A percentile compares a stretch with the other conserved stretches of the same genome.
phyloP scores from a whole-genome alignment of 352 stramenopile genomes.

The Globisporangium splendens region DNA sequence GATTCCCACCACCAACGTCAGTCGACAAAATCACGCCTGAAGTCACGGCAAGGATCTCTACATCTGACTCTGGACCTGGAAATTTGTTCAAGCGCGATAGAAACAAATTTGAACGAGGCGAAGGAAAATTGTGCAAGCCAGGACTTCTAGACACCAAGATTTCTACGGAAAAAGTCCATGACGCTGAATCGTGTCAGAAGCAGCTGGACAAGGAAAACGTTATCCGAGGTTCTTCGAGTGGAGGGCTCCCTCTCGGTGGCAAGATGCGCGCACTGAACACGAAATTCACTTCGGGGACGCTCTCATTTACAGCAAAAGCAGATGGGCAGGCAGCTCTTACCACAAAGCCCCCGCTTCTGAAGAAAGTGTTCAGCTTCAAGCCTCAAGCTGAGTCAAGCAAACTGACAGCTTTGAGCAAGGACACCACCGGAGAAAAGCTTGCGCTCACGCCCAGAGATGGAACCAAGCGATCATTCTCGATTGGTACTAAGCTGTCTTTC shows the following conservation, averaged over 20 bases:
- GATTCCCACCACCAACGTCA: neutral
- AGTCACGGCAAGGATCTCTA: neutral
- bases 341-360: slow-evolving; percentile 3
- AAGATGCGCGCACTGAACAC: slow-evolving; percentile 15
- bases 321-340: neutral
- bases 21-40: neutral
- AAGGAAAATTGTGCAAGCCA: neutral
- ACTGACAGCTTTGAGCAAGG: neutral
- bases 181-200: neutral
- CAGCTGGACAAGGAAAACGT: neutral
- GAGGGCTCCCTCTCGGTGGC: neutral
- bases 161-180: neutral
- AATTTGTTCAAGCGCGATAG: neutral
- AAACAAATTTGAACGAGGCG: neutral
- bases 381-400: neutral
- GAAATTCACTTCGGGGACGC: slow-evolving; percentile 3
- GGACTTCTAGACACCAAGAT: neutral
- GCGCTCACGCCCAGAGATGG: neutral
- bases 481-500: no score
- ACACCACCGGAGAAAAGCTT: neutral
- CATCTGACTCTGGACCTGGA: neutral
- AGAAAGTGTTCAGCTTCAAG: slow-evolving; percentile 1
- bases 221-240: neutral
- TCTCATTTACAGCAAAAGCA: slow-evolving; percentile 7
- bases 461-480: neutral